phyloP scores from a whole-genome alignment of 768 basidiomycete species.

The Tephrocybe sp. region DNA sequence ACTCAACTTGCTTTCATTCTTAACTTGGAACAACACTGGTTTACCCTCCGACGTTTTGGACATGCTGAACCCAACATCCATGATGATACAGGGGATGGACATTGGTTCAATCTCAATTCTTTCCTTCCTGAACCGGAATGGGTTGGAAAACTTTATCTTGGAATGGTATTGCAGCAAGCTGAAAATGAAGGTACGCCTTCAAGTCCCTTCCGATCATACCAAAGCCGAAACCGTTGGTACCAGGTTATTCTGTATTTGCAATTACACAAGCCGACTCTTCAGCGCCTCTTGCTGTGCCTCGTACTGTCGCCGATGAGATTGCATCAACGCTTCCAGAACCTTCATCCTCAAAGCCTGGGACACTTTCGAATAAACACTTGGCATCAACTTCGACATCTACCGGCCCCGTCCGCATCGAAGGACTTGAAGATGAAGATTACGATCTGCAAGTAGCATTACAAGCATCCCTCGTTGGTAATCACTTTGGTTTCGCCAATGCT shows the following conservation, averaged over 20 bases:
- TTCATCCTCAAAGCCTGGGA: constrained; percentile 9
- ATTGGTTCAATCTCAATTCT: constrained; percentile 74
- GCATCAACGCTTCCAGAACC: constrained; percentile 62
- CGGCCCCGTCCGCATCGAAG: constrained; percentile 23
- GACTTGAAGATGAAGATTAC: constrained; percentile 79
- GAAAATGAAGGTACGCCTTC: constrained; percentile 68
- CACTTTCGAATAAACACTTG: constrained; percentile 3
- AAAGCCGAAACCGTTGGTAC: not conserved
- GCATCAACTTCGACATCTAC: constrained; percentile 8
- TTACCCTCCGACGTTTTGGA: constrained; percentile 81
- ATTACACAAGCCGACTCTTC: constrained; percentile 63
- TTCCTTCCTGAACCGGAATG: constrained; percentile 69
- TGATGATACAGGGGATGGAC: constrained; percentile 27
- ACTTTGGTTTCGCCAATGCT: constrained; percentile 7
- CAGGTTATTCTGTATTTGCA: constrained; percentile 82
- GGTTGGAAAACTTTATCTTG: constrained; percentile 80
- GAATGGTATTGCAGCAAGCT: constrained; percentile 84
- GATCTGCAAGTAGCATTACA: constrained; percentile 87
- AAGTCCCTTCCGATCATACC: not conserved
- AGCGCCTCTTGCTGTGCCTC: constrained; percentile 52
- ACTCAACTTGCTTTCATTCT: constrained; percentile 85
- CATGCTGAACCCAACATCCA: constrained; percentile 36
- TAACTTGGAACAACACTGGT: constrained; percentile 88
- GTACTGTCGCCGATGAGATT: constrained; percentile 68
- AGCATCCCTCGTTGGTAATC: constrained; percentile 57